Conservation (phyloP, 23 red algal genomes). For the Gracilaria gracilis region DNA sequence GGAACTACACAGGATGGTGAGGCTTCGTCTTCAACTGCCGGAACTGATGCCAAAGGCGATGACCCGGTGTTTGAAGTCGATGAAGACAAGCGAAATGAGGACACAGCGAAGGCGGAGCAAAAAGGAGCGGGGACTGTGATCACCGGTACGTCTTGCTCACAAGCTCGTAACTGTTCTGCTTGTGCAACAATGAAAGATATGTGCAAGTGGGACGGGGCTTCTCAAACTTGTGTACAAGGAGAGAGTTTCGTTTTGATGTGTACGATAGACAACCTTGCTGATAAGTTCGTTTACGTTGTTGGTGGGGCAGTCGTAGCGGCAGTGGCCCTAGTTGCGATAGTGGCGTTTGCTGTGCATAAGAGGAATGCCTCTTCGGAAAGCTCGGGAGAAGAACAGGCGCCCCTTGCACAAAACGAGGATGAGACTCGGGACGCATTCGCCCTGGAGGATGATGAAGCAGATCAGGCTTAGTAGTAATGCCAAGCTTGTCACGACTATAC, state of each 20-base stretch:
- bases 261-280: constrained; percentile 59
- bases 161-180: constrained; percentile 49
- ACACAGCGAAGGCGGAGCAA: not conserved
- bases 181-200: constrained; percentile 19
- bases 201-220: constrained; percentile 49
- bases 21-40: not conserved
- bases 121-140: not conserved
- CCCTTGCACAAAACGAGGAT: constrained; percentile 27
- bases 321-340: constrained; percentile 24
- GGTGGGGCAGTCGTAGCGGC: constrained; percentile 38
- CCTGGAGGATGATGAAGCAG: constrained; percentile 10
- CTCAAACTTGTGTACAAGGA: constrained; percentile 26
- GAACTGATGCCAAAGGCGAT: constrained; percentile 10
- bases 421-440: constrained; percentile 22
- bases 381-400: constrained; percentile 14
- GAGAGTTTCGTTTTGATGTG: constrained; percentile 49
- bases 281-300: constrained; percentile 61
- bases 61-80: constrained; percentile 12
- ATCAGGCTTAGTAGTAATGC: not conserved
- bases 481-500: not conserved
- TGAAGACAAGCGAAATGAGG: not conserved
- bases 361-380: not conserved
- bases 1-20: not conserved
- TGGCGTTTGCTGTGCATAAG: constrained; percentile 47
- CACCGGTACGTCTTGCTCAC: constrained; percentile 3